Conservation (phyloP, 108 stramenopile genomes). For the Conticribra guillardii region DNA sequence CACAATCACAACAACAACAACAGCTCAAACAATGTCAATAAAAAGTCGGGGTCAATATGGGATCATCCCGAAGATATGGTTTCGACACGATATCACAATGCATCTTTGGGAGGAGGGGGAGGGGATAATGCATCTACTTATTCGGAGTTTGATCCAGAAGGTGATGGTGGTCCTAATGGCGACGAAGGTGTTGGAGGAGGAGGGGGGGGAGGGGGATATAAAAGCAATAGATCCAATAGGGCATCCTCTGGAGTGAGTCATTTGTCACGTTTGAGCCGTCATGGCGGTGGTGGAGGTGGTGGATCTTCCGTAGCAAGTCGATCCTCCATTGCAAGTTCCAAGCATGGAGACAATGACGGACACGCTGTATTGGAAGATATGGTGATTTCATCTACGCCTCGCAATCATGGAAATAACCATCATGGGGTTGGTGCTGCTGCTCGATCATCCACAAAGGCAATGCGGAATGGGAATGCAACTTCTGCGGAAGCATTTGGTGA, state of each 20-base stretch:
- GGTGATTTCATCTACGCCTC: background rate
- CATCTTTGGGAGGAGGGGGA: conserved; percentile 71
- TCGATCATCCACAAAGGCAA: too few relatives aligned
- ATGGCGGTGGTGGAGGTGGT: too few relatives aligned
- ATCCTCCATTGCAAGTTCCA: conserved; percentile 27
- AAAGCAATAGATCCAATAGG: background rate
- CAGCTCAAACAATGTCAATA: too few relatives aligned
- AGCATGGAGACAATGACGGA: background rate
- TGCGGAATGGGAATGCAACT: background rate
- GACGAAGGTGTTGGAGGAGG: conserved; percentile 58
- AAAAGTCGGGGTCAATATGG: conserved; percentile 33
- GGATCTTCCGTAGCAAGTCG: too few relatives aligned
- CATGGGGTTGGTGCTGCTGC: background rate
- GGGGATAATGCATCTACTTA: conserved; percentile 59
- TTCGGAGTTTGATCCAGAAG: conserved; percentile 72
- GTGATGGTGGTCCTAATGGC: conserved; percentile 83
- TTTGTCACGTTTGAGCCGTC: too few relatives aligned
- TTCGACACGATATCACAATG: conserved; percentile 55
- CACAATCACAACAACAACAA: too few relatives aligned
- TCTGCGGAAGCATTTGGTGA: background rate
- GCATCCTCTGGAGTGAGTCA: too few relatives aligned
- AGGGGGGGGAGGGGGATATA: background rate
- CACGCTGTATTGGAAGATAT: conserved; percentile 9
- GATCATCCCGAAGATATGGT: conserved; percentile 21
- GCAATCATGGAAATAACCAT: background rate